Evolutionary conservation across 2,329 filamentous ascomycete genomes (phyloP).

Genomic region (Diaporthe capsici): DNA sequence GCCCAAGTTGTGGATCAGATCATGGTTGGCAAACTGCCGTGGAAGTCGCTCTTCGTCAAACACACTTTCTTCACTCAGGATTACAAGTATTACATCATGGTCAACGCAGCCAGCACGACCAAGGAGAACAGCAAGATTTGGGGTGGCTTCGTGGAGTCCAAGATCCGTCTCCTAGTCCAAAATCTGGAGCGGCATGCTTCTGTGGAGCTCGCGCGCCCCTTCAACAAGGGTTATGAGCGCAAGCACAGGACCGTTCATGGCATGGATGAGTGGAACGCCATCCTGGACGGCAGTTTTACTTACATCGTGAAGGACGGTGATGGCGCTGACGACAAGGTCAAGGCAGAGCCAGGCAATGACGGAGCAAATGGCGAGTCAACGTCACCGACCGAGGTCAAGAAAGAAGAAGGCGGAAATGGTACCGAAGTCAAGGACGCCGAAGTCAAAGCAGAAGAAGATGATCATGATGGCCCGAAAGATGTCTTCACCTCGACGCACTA

Average conservation of each 20-base stretch:
- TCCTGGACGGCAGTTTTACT: slow-evolving; percentile 67
- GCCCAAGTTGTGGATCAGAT: slow-evolving; percentile 85
- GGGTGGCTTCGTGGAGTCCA: slow-evolving; percentile 94
- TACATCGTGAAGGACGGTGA: slow-evolving; percentile 57
- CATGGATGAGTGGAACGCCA: slow-evolving; percentile 65
- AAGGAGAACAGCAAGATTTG: slow-evolving; percentile 89
- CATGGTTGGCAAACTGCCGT: slow-evolving; percentile 80
- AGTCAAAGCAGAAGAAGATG: slow-evolving; percentile 45
- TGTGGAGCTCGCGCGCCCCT: slow-evolving; percentile 88
- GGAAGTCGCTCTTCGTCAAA: slow-evolving; percentile 90
- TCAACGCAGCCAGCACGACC: slow-evolving; percentile 85
- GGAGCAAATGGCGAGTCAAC: slow-evolving; percentile 61
- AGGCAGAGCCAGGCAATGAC: slow-evolving; percentile 65
- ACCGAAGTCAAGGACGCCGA: slow-evolving; percentile 42
- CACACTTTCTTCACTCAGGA: slow-evolving; percentile 94
- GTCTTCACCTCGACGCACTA: slow-evolving; percentile 95
- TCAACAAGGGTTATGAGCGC: slow-evolving; percentile 92
- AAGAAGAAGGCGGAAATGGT: slow-evolving; percentile 50
- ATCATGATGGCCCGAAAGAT: slow-evolving; percentile 50
- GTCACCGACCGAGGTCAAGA: slow-evolving; percentile 58
- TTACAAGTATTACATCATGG: slow-evolving; percentile 95
- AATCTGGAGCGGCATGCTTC: slow-evolving; percentile 85
- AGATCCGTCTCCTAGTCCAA: slow-evolving; percentile 86
- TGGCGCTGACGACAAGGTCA: slow-evolving; percentile 53
- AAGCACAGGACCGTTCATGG: slow-evolving; percentile 75